Evolutionary conservation across 305 asterid species (phyloP), one percentile per base, ranked within the genome.

Genomic region (Lippia alba): DNA sequence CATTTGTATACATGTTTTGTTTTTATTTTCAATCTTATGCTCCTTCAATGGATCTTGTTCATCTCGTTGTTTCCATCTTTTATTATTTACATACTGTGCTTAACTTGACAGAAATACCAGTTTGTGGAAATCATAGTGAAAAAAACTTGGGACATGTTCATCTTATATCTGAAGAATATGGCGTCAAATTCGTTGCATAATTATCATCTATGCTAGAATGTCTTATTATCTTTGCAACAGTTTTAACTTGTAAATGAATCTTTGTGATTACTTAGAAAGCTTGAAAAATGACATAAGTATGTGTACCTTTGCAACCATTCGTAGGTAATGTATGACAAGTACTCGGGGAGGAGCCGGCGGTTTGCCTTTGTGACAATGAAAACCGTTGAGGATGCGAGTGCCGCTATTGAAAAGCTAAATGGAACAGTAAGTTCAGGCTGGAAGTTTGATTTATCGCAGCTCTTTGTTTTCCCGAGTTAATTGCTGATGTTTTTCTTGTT

Each of bases 261-360:
- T 36, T 4, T 36, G 41, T 36, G 41, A 36, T 36, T 36, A 36
- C 41, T 4, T 36, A 36, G n/a, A n/a, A 36, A 36, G 8, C 41
- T 36, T 36, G 0, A 36, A 36, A 8, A 36, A 36, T 36, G 41
- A 36, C 41, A 36, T 36, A 36, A 5, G 9, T 4, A 36, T 4
- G 9, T 4, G 9, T 36, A 36, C 9, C 41, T 36, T 36, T 36
- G 41, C 9, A 1, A 36, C 6, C 51, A 61, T 79, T 75, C 15
- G 45, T 76, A 90, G 98, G 96, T 92, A 39, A 90, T 92, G 98
- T 92, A 87, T 73, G 98, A 92, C 69, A 88, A 88, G 78, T 92
- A 87, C 87, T 83, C 96, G 3, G 88, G 87, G 61, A 88, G 97
- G 73, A 92, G 98, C 83, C 80, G 98, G 16, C 81, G 98, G 10